These are phyloP conservation scores for Chrysosporium keratinophilum DNA, from an alignment of 2,329 filamentous ascomycete genomes.

Conservation along the genomic window DNA sequence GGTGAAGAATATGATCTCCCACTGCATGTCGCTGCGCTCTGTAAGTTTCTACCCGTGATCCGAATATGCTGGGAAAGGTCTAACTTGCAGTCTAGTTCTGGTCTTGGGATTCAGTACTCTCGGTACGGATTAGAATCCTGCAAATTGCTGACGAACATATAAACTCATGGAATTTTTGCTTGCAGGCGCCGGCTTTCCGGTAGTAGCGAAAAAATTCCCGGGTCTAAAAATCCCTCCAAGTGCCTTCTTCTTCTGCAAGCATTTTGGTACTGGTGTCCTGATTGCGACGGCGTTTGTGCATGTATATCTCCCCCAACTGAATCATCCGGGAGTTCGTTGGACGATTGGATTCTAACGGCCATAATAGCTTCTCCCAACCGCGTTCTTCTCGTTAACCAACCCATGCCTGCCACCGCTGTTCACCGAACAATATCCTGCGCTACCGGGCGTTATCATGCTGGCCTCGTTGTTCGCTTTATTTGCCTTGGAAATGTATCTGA, in stretches of 20 bases:
- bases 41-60: constrained; percentile 6
- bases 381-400: constrained; percentile 42
- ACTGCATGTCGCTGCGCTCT: constrained; percentile 16
- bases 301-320: constrained; percentile 19
- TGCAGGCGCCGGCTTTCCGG: constrained; percentile 30
- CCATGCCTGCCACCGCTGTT: constrained; percentile 51
- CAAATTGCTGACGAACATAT: not conserved
- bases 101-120: constrained; percentile 12
- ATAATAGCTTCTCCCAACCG: constrained; percentile 47
- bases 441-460: constrained; percentile 59
- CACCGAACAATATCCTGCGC: constrained; percentile 49
- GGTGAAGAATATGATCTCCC: constrained; percentile 17
- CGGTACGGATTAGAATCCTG: constrained; percentile 5
- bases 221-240: constrained; percentile 22
- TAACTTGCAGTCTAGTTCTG: constrained; percentile 10
- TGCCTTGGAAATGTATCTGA: constrained; percentile 11
- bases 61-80: not conserved
- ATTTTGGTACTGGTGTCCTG: constrained; percentile 38
- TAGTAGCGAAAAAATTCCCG: constrained; percentile 34
- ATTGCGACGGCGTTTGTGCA: constrained; percentile 34
- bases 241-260: constrained; percentile 47
- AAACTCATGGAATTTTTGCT: not conserved
- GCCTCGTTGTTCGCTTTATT: constrained; percentile 42
- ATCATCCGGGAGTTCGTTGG: not conserved
- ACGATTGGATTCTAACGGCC: constrained; percentile 3